phyloP scores from a whole-genome alignment of 164 flowering plant genomes.

The Litsea cubeba region DNA sequence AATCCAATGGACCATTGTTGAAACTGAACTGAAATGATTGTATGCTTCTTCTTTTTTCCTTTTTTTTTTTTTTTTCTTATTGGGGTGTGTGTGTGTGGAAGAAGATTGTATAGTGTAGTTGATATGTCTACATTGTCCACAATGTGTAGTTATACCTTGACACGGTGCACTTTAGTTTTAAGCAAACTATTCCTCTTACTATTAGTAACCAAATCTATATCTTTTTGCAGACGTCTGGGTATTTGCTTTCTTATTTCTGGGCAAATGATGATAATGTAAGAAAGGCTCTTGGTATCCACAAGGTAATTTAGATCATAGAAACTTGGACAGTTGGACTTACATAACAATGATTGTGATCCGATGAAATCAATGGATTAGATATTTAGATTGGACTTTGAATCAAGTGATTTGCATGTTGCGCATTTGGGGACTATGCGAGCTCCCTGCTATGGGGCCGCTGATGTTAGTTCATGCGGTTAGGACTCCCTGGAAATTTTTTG shows the following conservation, averaged over 20 bases:
- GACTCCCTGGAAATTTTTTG: no score
- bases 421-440: no score
- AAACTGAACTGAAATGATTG: not conserved
- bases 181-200: not conserved
- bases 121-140: not conserved
- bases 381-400: not conserved
- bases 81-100: no score
- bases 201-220: not conserved
- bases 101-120: not conserved
- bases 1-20: not conserved
- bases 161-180: no score
- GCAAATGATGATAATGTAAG: slow-evolving; percentile 1
- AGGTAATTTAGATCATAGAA: not conserved
- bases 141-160: not conserved
- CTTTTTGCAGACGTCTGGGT: not conserved
- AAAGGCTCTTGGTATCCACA: not conserved
- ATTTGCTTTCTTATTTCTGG: slow-evolving; percentile 1
- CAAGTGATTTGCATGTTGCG: not conserved
- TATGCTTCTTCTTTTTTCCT: not conserved
- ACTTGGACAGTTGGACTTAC: not conserved
- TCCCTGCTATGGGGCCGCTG: no score
- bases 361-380: not conserved
- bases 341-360: not conserved
- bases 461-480: no score
- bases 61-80: no score